Base-by-base conservation (phyloP, 176 grass and related monocot genomes). In the Alopecurus myosuroides region DNA sequence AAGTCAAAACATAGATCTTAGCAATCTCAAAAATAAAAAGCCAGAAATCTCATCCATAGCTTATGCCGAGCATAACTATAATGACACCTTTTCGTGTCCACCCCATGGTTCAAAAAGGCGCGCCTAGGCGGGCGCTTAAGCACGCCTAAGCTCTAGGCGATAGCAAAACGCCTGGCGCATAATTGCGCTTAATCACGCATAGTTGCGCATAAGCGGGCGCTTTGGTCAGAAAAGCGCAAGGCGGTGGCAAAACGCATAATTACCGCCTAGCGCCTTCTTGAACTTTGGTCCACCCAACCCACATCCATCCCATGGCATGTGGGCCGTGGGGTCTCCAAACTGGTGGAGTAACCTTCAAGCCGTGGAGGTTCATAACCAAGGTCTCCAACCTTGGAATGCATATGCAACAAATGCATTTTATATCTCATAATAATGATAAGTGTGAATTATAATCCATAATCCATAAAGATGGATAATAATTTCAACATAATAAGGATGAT, bases 381-480 rank as follows among this genome's bases (percentile, higher is more conserved):
- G 44, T 74, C 44, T 74, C 15, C 25, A 75, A 75, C 45, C 72
- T 19, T 75, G 18, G 46, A 75, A 51, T 75, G 72, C 72, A 75
- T 13, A 22, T 75, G 45, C 72, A 51, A 31, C 44, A 51, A 34
- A 34, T 18, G 14, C 26, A 75, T 22, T 34, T 51, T 51, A 22
- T 51, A 22, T 75, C 46, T 3, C 71, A 36, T 36, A 8, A 37
- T 22, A 37, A 33, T 18, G 45, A 75, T 51, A 51, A 33, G 18
- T 50, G 17, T 0, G 45, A 50, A 51, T 34, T 29, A 75, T 75
- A 75, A 75, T 11, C 72, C 41, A 75, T 50, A 50, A 33, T 74
- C 44, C 44, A 74, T 51, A 34, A 51, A 75, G 18, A 75, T 17
- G 45, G 29, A 45, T 49, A 75, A 50, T 9, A 51, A 75, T 75